Base-by-base conservation (phyloP, 2,329 filamentous ascomycete genomes). In the Pyrenophora seminiperda region DNA sequence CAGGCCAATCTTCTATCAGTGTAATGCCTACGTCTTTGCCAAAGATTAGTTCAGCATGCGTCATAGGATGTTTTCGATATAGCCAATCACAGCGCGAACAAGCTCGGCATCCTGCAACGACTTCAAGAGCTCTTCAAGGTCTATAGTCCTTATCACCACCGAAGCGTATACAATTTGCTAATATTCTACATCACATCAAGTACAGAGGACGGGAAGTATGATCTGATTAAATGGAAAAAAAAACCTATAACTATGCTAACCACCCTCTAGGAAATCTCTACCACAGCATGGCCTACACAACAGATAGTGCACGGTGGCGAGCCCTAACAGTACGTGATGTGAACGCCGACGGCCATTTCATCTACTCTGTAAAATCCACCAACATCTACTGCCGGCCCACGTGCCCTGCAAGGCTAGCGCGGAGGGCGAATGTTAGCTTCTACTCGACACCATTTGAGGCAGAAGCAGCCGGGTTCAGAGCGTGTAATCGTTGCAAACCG, bases 321-420 rank as follows among this genome's bases (percentile, higher is more conserved):
- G 79, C 79, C 49, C 70, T 81, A 34, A 68, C 73, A 38, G 71
- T 66, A 46, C 76, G 79, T 40, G 75, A 81, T 52, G 44, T 74
- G 27, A 65, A 69, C 15, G 75, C 76, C 15, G 74, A 76, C 42
- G 68, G 68, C 3, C 61, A 70, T 22, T 84, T 84, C 67, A 74
- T 84, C 54, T 84, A 84, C 70, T 76, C 73, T 14, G 81, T 84
- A n/a, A 74, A 75, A 44, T 80, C 80, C 0, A 84, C 82, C 3
- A 75, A 73, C 36, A 81, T 83, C 41, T 87, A 83, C 70, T 87
- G 84, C 65, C 78, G 83, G 1, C 83, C 84, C 1, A 82, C 78
- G 15, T 87, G 84, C 65, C 79, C 80, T 13, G 78, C 81, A 3
- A 79, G 83, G n/a, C 77, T 89, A 11, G 79, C 81, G 1, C 75